Percentiles rank a stretch among this genome's conserved stretches.
phyloP scores from a whole-genome alignment of 306 rosid genomes.

The Dryas octopetala region DNA sequence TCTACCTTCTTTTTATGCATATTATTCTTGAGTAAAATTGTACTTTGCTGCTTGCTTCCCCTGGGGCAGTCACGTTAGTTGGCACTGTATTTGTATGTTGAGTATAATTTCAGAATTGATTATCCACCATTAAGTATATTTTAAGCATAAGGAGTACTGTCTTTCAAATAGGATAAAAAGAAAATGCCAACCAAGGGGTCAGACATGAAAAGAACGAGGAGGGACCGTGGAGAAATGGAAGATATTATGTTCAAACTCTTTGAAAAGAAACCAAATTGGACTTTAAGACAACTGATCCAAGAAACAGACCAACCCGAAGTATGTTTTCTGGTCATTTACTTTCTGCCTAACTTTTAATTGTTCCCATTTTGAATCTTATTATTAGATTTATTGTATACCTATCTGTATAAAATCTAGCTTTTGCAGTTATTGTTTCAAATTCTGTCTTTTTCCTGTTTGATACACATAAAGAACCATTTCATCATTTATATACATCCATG shows the following conservation, averaged over 20 bases:
- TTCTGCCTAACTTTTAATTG: not conserved
- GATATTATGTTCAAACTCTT: conserved; percentile 77
- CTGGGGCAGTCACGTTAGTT: conserved; percentile 6
- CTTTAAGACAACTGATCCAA: conserved; percentile 70
- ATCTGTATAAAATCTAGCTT: not conserved
- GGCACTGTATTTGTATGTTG: conserved; percentile 15
- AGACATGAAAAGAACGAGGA: conserved; percentile 74
- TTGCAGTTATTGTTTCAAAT: not conserved
- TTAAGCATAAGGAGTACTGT: conserved; percentile 20
- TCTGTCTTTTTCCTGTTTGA: not conserved
- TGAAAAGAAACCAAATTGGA: conserved; percentile 78
- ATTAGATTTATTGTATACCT: not conserved
- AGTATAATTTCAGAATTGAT: not conserved
- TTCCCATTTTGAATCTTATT: not conserved
- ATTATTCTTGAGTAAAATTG: conserved; percentile 11
- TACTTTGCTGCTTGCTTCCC: conserved; percentile 9
- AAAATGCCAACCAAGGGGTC: conserved; percentile 51
- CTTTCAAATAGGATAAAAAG: conserved; percentile 72
- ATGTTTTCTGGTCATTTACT: conserved; percentile 26
- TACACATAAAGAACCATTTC: not conserved
- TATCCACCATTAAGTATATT: conserved; percentile 19
- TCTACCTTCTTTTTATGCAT: conserved; percentile 19
- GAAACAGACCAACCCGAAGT: conserved; percentile 97
- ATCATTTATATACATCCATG: not conserved
- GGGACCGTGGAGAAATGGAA: conserved; percentile 86